Percentiles rank a stretch among this genome's conserved stretches.
Conservation (phyloP, 1,139 yeast species). For the Sugiyamaella novakii region DNA sequence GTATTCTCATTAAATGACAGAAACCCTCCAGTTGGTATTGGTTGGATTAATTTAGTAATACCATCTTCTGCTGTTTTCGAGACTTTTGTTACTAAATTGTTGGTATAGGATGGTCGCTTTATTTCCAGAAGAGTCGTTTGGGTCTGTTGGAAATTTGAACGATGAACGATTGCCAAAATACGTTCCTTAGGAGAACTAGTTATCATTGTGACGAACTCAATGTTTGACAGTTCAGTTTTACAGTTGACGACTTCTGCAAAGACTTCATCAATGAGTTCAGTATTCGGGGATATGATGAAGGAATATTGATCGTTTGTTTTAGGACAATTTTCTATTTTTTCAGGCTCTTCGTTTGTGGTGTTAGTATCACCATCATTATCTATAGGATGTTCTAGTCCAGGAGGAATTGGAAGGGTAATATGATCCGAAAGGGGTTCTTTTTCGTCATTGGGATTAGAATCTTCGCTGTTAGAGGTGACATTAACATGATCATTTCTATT, state of each 20-base stretch:
- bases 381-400: neutral
- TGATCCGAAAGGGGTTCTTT: neutral
- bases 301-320: neutral
- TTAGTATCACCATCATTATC: neutral
- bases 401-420: neutral
- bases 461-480: no score
- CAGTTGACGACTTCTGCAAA: conserved; percentile 5
- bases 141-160: neutral
- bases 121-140: neutral
- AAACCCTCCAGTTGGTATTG: neutral
- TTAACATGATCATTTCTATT: no score
- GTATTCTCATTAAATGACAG: conserved; percentile 5
- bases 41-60: neutral
- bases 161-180: neutral
- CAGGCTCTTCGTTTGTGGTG: neutral
- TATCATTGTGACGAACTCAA: neutral
- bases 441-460: no score
- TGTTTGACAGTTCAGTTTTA: neutral
- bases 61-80: conserved; percentile 1
- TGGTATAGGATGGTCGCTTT: conserved; percentile 1
- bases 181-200: neutral
- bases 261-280: neutral
- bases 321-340: neutral
- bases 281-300: neutral
- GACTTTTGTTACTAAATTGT: conserved; percentile 1